Conservation (phyloP, 345 rosid genomes). For the Raphanus raphanistrum region DNA sequence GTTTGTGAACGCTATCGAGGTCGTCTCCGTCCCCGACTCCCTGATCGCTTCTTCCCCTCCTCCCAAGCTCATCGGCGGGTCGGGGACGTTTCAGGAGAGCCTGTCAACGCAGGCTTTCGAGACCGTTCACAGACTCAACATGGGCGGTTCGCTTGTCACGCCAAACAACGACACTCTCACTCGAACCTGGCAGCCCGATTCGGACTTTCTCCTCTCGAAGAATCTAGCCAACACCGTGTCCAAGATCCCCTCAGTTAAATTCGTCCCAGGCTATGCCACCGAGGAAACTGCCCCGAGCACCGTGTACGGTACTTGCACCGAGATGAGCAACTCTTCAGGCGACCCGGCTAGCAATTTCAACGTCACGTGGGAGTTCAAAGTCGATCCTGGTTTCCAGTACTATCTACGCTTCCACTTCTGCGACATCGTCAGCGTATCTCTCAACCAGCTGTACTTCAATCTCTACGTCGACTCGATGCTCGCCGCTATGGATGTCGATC, state of each 20-base stretch:
- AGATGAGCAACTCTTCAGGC: conserved; percentile 31
- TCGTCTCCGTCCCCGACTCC: conserved; percentile 69
- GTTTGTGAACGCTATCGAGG: conserved; percentile 76
- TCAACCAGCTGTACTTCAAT: conserved; percentile 70
- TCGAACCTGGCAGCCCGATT: conserved; percentile 81
- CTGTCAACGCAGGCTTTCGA: conserved; percentile 58
- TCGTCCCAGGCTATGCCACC: conserved; percentile 52
- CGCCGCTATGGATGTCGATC: not conserved
- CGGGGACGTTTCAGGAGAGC: conserved; percentile 41
- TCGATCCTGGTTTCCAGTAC: conserved; percentile 46
- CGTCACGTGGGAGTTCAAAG: conserved; percentile 51
- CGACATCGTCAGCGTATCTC: conserved; percentile 51
- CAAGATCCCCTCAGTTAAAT: conserved; percentile 55
- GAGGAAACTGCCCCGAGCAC: conserved; percentile 40
- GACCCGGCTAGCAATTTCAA: conserved; percentile 8
- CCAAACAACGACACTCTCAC: conserved; percentile 64
- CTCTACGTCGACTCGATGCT: conserved; percentile 53
- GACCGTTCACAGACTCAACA: conserved; percentile 71
- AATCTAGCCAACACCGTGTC: conserved; percentile 46
- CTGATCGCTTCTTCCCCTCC: conserved; percentile 51
- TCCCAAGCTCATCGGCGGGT: conserved; percentile 35
- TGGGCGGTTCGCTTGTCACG: conserved; percentile 76
- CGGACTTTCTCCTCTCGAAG: conserved; percentile 37
- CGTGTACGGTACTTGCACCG: conserved; percentile 36
- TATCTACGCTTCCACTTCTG: conserved; percentile 57